These are phyloP conservation scores for Amanita muscaria DNA, from an alignment of 768 basidiomycete genomes.

Conservation along the genomic window DNA sequence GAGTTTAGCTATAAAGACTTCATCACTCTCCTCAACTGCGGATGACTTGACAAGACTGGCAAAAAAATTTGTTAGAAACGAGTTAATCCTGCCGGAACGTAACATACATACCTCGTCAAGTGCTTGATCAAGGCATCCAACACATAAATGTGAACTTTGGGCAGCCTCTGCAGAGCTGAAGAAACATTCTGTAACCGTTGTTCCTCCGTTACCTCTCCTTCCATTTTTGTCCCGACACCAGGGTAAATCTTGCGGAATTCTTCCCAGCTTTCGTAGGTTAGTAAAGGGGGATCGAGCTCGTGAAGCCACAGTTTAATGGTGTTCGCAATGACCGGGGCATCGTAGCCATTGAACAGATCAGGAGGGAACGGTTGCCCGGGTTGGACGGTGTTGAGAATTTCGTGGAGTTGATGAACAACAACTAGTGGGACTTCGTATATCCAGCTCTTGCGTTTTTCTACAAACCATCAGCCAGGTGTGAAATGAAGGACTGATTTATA, in stretches of 20 bases:
- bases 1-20: constrained; percentile 80
- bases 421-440: constrained; percentile 89
- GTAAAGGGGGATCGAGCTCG: constrained; percentile 85
- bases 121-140: constrained; percentile 75
- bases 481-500: constrained; percentile 23
- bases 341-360: constrained; percentile 53
- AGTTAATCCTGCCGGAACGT: not conserved
- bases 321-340: constrained; percentile 80
- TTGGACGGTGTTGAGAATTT: constrained; percentile 70
- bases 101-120: constrained; percentile 48
- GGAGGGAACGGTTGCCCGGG: constrained; percentile 45
- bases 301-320: constrained; percentile 82
- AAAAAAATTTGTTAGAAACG: constrained; percentile 8
- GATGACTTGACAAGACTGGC: constrained; percentile 64
- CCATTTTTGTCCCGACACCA: constrained; percentile 53
- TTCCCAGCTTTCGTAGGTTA: constrained; percentile 86
- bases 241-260: constrained; percentile 87
- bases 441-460: constrained; percentile 86
- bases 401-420: constrained; percentile 78
- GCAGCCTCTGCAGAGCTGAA: constrained; percentile 56
- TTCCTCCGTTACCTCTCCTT: constrained; percentile 44
- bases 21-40: constrained; percentile 58
- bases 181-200: constrained; percentile 57
- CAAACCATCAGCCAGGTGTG: not conserved
- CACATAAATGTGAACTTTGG: constrained; percentile 72